phyloP scores from a whole-genome alignment of 257 asterid genomes.

The Knoxia roxburghii region DNA sequence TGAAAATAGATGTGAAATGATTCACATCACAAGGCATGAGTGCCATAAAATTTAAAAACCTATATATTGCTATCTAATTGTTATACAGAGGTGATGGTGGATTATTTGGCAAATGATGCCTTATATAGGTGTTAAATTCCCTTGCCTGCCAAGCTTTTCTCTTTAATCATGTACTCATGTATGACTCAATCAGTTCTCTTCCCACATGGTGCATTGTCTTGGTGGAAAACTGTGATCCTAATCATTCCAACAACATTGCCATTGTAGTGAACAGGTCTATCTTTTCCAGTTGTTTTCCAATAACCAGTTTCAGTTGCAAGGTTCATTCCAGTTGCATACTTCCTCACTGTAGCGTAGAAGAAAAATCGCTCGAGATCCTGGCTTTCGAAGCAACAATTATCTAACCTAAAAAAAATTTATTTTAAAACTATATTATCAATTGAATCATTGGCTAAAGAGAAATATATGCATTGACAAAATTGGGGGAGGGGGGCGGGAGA shows the following conservation, averaged over 20 bases:
- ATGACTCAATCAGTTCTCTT: conserved; percentile 81
- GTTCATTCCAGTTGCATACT: conserved; percentile 75
- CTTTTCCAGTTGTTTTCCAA: conserved; percentile 91
- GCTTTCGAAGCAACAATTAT: conserved; percentile 55
- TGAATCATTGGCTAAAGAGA: neutral
- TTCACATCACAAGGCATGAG: no score
- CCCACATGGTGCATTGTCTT: conserved; percentile 67
- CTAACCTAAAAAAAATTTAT: conserved; percentile 26
- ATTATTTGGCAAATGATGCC: no score
- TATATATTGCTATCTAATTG: no score
- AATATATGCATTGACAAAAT: neutral
- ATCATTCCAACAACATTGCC: conserved; percentile 50
- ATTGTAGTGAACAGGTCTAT: conserved; percentile 34
- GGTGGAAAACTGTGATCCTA: conserved; percentile 71
- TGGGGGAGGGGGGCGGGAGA: no score
- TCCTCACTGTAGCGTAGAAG: conserved; percentile 81
- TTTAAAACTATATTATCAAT: neutral
- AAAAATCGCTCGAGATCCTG: conserved; percentile 86
- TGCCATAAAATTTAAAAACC: no score
- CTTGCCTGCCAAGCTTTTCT: conserved; percentile 39
- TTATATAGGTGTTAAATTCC: no score
- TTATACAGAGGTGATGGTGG: no score
- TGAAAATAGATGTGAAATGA: no score
- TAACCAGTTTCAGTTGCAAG: conserved; percentile 77
- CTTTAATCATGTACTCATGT: conserved; percentile 59